These are phyloP conservation scores for Aspergillus neotritici DNA, from an alignment of 2,329 filamentous ascomycete genomes.

Conservation along the genomic window DNA sequence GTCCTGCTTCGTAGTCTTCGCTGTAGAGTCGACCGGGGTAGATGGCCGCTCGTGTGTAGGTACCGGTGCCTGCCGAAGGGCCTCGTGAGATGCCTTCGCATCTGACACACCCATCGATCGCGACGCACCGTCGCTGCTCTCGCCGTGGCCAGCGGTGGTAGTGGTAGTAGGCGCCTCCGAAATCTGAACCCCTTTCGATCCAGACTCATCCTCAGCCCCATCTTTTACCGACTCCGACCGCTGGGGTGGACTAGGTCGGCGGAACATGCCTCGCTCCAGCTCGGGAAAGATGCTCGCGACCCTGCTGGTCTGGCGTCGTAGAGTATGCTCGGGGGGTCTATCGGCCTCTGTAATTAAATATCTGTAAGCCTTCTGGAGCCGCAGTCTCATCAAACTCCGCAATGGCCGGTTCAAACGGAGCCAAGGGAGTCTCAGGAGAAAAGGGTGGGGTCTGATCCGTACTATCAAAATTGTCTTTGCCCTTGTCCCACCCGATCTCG, in stretches of 20 bases:
- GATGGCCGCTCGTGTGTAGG: slow-evolving; percentile 40
- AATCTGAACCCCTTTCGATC: slow-evolving; percentile 38
- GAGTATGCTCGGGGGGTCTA: slow-evolving; percentile 4
- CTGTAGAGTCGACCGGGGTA: slow-evolving; percentile 41
- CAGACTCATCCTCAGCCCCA: slow-evolving; percentile 38
- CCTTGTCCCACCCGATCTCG: slow-evolving; percentile 36
- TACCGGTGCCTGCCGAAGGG: slow-evolving; percentile 16
- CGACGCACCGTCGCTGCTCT: slow-evolving; percentile 7
- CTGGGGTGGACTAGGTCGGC: slow-evolving; percentile 19
- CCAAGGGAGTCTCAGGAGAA: slow-evolving; percentile 19
- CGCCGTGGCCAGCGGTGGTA: slow-evolving; percentile 37
- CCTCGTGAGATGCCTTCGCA: not conserved
- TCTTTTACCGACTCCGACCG: slow-evolving; percentile 28
- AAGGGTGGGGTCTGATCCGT: slow-evolving; percentile 19
- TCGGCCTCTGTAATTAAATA: not conserved
- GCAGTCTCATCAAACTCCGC: slow-evolving; percentile 25
- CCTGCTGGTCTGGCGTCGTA: slow-evolving; percentile 20
- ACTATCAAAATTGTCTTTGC: slow-evolving; percentile 14
- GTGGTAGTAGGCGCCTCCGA: slow-evolving; percentile 40
- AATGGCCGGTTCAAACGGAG: slow-evolving; percentile 19
- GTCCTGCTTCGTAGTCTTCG: slow-evolving; percentile 18
- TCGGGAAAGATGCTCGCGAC: slow-evolving; percentile 33
- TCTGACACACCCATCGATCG: not conserved
- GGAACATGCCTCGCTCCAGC: slow-evolving; percentile 30
- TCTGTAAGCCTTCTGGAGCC: slow-evolving; percentile 19